Base-by-base conservation (phyloP, 78 protist species). In the Chrysochromulina tobinii region DNA sequence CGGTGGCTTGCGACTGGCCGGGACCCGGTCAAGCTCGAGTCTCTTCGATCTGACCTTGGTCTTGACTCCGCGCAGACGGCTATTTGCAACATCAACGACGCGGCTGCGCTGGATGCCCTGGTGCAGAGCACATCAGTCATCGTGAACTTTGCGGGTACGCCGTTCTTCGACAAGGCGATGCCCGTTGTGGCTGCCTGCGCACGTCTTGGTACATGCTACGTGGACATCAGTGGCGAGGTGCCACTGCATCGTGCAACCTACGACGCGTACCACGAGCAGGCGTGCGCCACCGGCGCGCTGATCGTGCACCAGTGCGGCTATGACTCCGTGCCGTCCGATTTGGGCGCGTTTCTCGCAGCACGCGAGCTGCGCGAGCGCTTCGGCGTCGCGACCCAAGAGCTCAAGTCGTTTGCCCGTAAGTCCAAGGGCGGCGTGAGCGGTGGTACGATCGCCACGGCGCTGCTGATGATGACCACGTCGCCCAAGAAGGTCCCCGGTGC, bases 221-320 rank as follows among this genome's bases (percentile, higher is more conserved):
- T 27, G 53, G 94, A 93, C 84, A 61, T 90, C 25, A 89, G 75
- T 38, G 94, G 94, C 8, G 94, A 93, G 89, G 11, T 87, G 1
- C 57, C 57, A 5, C 90, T 51, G 64, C 3, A 86, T 59, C 59
- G 38, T 25, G 20, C 2, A 1, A 18, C 58, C 25, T 1, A 23
- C 69, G 90, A 48, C 11, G 7, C 11, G 55, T n/a, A 61, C 38
- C 25, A 91, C 11, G 75, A 57, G 20, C 79, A 7, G 58, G 94
- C 94, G 72, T 7, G 18, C 15, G 67, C 14, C 48, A n/a, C 69
- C 0, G 75, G 72, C 15, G 94, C 73, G 50, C 61, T 4, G 23
- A 15, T 86, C 38, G 91, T 88, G 57, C 61, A 53, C 11, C 2
- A 4, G 21, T 69, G 88, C 48, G 72, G 95, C 73, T 93, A 89